Evolutionary conservation across 805 yeast species (phyloP), one percentile per base, ranked within the genome.

Genomic region (Saturnispora mendoncae): DNA sequence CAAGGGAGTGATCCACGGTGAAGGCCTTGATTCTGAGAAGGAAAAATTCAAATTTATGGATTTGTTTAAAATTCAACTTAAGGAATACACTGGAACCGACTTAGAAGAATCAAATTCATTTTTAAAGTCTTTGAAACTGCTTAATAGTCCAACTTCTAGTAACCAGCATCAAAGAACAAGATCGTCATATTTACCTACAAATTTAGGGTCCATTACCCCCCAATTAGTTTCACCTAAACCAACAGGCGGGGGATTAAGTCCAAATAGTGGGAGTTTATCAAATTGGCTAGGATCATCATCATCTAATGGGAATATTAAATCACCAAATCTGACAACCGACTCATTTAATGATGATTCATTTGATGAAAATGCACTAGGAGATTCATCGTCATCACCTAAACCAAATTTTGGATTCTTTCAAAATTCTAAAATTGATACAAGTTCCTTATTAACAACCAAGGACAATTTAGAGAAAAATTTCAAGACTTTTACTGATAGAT

Each of bases 401-500:
- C 37, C 44, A 9, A 42, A 42, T 29, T 42, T 44, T 38, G 50
- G 50, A 4, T 47, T 47, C 30, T 47, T 47, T n/a, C 46, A 44
- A 37, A 41, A 50, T 39, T 48, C 55, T 28, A 58, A 54, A 41
- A 48, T 57, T 20, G 61, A 57, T 42, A 56, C 54, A 36, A 53
- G 52, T 37, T 43, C 60, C 36, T 54, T 48, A 19, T 46, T 65
- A 21, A 67, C 60, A 39, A 69, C 72, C 18, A 67, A 67, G 46
- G 71, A 68, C 38, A 57, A 56, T 49, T 64, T 56, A 14, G 66
- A 60, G 64, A 73, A 57, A 58, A 69, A 60, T 62, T 65, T 59
- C 49, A 71, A 52, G 65, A 71, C 65, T 58, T 43, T 65, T 58
- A 49, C 49, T 14, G 86, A 80, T 45, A 76, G 76, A 43, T 78